Base-by-base conservation (phyloP, 495 filamentous ascomycete species). In the Penicillium fimorum region DNA sequence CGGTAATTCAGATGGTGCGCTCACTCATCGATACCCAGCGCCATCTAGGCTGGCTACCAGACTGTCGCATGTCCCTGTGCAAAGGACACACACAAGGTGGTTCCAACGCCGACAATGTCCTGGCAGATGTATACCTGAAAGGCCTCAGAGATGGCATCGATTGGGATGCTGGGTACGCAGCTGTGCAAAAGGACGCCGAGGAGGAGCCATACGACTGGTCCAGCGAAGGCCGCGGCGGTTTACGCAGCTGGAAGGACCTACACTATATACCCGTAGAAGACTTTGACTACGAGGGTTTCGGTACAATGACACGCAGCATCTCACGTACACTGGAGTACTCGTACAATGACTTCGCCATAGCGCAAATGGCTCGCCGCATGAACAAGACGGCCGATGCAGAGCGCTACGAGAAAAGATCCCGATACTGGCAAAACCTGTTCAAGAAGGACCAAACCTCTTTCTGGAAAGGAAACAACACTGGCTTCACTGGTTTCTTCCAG, bases 81-180 rank as follows among this genome's bases (percentile, higher is more conserved):
- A 91, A 89, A 65, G 88, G 75, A 7, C 76, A 62, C 25, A 84
- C 82, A 8, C 88, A 92, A 73, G 90, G 88, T 3, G 88, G 88
- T 20, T 89, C 84, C 3, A 90, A 90, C 53, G 83, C 84, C 1
- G 88, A 92, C 61, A 88, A 87, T 50, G 79, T 92, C 4, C 79
- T 92, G 35, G 88, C 84, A 4, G 88, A 92, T 64, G 86, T 87
- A 38, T 91, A 84, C 56, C 76, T 91, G 30, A 91, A 92, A 59
- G 84, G 85, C 5, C 76, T 91, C 17, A 68, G 73, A 2, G 75
- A 76, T 13, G 78, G 69, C 12, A 76, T 91, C 38, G 75, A 91
- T 62, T 91, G 88, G 88, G 72, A 81, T 9, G 81, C 81, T 24
- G 88, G 84, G 3, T 91, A 85, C 55, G 65, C 71, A 17, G 87